These are phyloP conservation scores for Monilinia fructicola DNA, from an alignment of 2,329 filamentous ascomycete species.

Conservation along the genomic window DNA sequence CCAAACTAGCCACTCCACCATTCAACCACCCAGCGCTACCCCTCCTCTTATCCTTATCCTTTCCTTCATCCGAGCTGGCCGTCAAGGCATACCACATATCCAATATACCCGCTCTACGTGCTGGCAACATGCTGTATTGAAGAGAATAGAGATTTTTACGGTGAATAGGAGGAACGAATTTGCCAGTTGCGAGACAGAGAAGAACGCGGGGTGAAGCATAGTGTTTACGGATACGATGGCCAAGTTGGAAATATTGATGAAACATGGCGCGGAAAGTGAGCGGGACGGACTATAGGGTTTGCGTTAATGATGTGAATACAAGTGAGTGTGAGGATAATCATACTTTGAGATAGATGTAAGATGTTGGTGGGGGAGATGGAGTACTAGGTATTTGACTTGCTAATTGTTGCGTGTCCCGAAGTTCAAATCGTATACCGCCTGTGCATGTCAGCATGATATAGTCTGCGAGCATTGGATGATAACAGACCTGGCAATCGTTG, in stretches of 20 bases:
- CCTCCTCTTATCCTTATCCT: slow-evolving; percentile 24
- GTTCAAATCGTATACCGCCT: slow-evolving; percentile 87
- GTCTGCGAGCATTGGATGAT: background rate
- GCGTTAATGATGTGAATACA: slow-evolving; percentile 28
- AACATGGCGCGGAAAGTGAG: slow-evolving; percentile 93
- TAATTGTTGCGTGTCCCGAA: slow-evolving; percentile 67
- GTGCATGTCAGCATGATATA: slow-evolving; percentile 27
- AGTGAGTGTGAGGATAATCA: background rate
- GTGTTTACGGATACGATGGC: slow-evolving; percentile 87
- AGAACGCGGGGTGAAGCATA: slow-evolving; percentile 89
- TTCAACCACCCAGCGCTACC: slow-evolving; percentile 21
- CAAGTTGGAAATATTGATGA: slow-evolving; percentile 94
- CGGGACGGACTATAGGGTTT: slow-evolving; percentile 71
- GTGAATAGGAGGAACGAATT: slow-evolving; percentile 93
- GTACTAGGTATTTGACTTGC: slow-evolving; percentile 41
- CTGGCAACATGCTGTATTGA: slow-evolving; percentile 97
- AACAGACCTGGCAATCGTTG: slow-evolving; percentile 74
- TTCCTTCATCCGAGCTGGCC: slow-evolving; percentile 23
- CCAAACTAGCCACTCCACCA: slow-evolving; percentile 7
- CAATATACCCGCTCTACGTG: slow-evolving; percentile 71
- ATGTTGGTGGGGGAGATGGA: slow-evolving; percentile 54
- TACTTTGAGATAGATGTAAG: slow-evolving; percentile 85
- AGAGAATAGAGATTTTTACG: slow-evolving; percentile 92
- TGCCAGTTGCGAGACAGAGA: slow-evolving; percentile 82
- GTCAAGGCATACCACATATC: slow-evolving; percentile 70